Percentiles rank a stretch among this genome's conserved stretches.
Conservation (phyloP, 2,329 filamentous ascomycete species). For the Endoconidiophora polonica region DNA sequence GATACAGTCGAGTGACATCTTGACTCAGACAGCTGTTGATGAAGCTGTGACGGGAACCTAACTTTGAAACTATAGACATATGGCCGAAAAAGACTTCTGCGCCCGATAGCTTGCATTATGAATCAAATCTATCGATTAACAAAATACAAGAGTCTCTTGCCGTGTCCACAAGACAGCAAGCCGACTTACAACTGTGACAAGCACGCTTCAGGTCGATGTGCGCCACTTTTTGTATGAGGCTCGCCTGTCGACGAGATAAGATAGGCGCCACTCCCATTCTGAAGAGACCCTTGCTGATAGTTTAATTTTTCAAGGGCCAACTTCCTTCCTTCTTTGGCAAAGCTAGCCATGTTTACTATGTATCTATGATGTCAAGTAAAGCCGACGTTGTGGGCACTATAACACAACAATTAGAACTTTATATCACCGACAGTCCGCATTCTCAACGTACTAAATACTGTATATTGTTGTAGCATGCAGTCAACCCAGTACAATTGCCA, state of each 20-base stretch:
- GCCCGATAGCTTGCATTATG: constrained; percentile 2
- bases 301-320: background rate
- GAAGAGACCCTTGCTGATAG: background rate
- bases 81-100: background rate
- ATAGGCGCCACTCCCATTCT: constrained; percentile 9
- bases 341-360: no score
- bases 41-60: no score
- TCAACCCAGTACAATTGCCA: no score
- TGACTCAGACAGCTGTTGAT: background rate
- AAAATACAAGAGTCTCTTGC: background rate
- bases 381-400: no score
- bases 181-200: background rate
- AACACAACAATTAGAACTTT: no score
- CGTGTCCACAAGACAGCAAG: background rate
- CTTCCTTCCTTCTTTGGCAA: no score
- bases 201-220: background rate
- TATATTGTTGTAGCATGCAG: no score
- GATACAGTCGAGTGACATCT: constrained; percentile 4
- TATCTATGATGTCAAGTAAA: constrained; percentile 3
- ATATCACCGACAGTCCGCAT: no score
- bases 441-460: no score
- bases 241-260: constrained; percentile 2
- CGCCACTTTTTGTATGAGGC: background rate
- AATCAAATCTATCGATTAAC: background rate
- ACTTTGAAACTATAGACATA: no score